phyloP scores from a whole-genome alignment of 495 filamentous ascomycete genomes.

The Xylaria cubensis region DNA sequence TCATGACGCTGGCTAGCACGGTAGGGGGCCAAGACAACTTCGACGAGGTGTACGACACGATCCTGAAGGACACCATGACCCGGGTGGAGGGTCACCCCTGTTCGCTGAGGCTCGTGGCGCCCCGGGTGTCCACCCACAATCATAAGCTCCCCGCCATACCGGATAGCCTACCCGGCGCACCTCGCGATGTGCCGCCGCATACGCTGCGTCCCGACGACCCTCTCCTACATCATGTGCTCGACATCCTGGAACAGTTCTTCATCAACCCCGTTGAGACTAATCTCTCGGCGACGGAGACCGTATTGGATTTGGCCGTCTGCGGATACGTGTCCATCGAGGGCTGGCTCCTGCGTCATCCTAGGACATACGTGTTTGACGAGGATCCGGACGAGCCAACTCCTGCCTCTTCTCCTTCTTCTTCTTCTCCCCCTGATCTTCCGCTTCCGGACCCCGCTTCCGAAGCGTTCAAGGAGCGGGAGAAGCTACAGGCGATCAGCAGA shows the following conservation, averaged over 20 bases:
- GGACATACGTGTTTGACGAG: conserved; percentile 61
- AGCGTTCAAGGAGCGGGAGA: conserved; percentile 47
- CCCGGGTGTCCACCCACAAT: conserved; percentile 59
- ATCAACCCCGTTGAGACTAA: conserved; percentile 91
- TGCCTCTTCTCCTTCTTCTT: not conserved
- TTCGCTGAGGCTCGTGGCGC: conserved; percentile 64
- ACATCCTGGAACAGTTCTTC: conserved; percentile 78
- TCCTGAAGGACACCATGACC: conserved; percentile 78
- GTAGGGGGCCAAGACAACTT: conserved; percentile 74
- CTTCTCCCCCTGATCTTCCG: too few relatives aligned
- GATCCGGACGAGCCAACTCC: conserved; percentile 44
- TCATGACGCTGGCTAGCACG: conserved; percentile 74
- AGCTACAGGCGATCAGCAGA: conserved; percentile 52
- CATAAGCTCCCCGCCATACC: conserved; percentile 56
- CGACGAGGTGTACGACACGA: conserved; percentile 80
- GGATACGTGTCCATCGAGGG: conserved; percentile 81
- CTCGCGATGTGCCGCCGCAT: conserved; percentile 62
- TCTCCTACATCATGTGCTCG: conserved; percentile 72
- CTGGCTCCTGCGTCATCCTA: conserved; percentile 84
- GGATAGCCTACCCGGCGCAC: conserved; percentile 59
- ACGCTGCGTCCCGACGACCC: conserved; percentile 75
- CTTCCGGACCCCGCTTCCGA: conserved; percentile 44
- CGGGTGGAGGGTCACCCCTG: conserved; percentile 84
- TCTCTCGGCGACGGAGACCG: conserved; percentile 78
- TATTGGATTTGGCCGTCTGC: conserved; percentile 84